Evolutionary conservation across 768 basidiomycete species (phyloP), one percentile per base, ranked within the genome.

Genomic region (Lactarius vividus): DNA sequence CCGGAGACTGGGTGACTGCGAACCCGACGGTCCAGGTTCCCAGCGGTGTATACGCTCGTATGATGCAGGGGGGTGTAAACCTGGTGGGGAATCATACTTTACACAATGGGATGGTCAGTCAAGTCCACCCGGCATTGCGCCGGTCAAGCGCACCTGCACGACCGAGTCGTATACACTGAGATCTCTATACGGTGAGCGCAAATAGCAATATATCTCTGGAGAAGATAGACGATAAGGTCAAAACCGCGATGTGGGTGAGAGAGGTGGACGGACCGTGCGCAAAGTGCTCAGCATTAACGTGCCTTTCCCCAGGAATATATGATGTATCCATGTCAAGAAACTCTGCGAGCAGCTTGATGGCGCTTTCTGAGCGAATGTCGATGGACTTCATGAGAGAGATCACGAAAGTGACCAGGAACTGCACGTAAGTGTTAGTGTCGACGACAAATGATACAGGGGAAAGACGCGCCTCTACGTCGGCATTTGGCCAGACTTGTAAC

Each of bases 371-470:
- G 52, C 95, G 91, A 63, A 98, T 91, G 77, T 98, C 95, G 62
- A 97, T 86, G 3, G 91, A 83, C 77, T 94, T 93, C 87, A 98
- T 93, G 71, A 98, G 80, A 2, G 94, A 93, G 59, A 96, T 78
- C 23, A 87, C 92, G 77, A 96, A 92, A 2, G 88, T 91, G 15
- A 92, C 94, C 61, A 98, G 81, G 75, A 96, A 98, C 91, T 94
- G 62, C 10, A 29, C 23, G 16, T 58, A 70, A 26, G n/a, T 61
- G 37, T 69, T 46, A 63, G 35, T 44, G 20, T 39, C 33, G 28
- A 53, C 1, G 66, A 35, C 11, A 33, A 26, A 28, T 26, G 53
- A 11, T 23, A 39, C 18, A 57, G 44, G 61, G 46, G 49, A 26
- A 18, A 37, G 40, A 75, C 83, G 64, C 59, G 89, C 92, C 83